Percentiles rank a stretch among this genome's conserved stretches.
phyloP scores from a whole-genome alignment of 106 monocot species.

The Acorus gramineus region DNA sequence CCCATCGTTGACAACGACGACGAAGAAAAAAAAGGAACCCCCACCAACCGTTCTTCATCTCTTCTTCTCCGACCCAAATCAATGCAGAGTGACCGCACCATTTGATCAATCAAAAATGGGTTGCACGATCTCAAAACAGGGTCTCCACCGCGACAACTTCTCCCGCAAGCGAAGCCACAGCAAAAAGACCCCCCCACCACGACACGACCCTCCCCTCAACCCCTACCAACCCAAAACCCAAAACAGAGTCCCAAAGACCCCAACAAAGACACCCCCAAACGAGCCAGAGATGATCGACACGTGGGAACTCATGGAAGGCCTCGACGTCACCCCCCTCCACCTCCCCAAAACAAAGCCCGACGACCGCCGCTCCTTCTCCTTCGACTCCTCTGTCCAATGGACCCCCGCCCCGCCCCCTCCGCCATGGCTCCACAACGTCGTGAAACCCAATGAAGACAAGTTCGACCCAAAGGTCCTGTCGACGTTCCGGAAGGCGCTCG shows the following conservation, averaged over 20 bases:
- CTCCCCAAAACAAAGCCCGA: slow-evolving; percentile 6
- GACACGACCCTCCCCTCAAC: too few species aligned
- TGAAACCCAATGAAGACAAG: slow-evolving; percentile 3
- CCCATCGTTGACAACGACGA: too few species aligned
- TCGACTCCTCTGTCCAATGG: slow-evolving; percentile 1
- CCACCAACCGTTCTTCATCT: too few species aligned
- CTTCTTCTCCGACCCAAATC: too few species aligned
- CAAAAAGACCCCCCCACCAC: too few species aligned
- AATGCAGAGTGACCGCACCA: too few species aligned
- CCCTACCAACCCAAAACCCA: too few species aligned
- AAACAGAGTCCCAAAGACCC: slow-evolving; percentile 13
- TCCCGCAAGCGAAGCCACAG: too few species aligned
- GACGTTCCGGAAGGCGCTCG: slow-evolving; percentile 17
- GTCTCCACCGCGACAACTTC: too few species aligned
- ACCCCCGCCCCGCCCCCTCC: not conserved
- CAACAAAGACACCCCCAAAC: slow-evolving; percentile 39
- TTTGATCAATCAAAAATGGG: too few species aligned
- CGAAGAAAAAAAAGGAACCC: too few species aligned
- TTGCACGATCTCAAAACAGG: too few species aligned
- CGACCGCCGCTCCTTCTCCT: slow-evolving; percentile 39
- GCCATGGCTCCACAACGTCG: not conserved
- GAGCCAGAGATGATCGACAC: slow-evolving; percentile 45
- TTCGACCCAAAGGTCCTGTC: slow-evolving; percentile 19
- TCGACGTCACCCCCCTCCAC: slow-evolving; percentile 28
- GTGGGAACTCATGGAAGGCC: slow-evolving; percentile 44